Evolutionary conservation across 371 early-diverging fungal genomes (phyloP).

Genomic region (Blakeslea trispora): DNA sequence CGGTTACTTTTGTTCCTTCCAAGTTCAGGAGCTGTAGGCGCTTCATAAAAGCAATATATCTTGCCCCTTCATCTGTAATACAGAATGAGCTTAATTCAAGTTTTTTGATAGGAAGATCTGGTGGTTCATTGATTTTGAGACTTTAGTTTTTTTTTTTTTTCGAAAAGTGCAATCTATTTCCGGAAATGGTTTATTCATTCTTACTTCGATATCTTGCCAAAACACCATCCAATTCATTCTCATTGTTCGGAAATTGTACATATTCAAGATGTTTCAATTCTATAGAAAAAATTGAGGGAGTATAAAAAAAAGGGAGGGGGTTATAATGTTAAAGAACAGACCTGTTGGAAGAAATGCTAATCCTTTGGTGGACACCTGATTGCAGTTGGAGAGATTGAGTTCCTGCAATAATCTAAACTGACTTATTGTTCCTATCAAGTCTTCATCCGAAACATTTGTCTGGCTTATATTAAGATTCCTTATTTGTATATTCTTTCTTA

Average conservation of each 20-base stretch:
- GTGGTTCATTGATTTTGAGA: not conserved
- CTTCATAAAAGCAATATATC: constrained; percentile 34
- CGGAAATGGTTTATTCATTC: constrained; percentile 1
- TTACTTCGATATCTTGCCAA: constrained; percentile 37
- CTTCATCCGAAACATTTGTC: constrained; percentile 30
- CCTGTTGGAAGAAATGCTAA: constrained; percentile 35
- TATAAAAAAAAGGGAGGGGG: not conserved
- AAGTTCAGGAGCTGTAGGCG: constrained; percentile 35
- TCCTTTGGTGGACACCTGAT: constrained; percentile 25
- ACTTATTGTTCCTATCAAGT: constrained; percentile 28
- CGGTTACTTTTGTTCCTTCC: constrained; percentile 43
- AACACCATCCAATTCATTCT: constrained; percentile 38
- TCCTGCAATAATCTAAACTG: constrained; percentile 27
- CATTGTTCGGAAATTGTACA: constrained; percentile 41
- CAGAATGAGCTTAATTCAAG: constrained; percentile 40
- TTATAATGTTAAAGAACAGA: constrained; percentile 4
- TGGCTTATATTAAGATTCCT: constrained; percentile 31
- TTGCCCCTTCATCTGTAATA: constrained; percentile 36
- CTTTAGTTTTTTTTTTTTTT: not conserved
- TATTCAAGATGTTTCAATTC: constrained; percentile 29
- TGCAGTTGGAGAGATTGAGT: constrained; percentile 34
- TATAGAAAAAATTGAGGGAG: constrained; percentile 13
- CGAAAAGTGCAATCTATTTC: no score
- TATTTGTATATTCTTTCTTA: constrained; percentile 9
- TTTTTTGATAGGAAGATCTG: constrained; percentile 35